phyloP scores from a whole-genome alignment of 2,329 filamentous ascomycete genomes.

The Trichoderma sp. region DNA sequence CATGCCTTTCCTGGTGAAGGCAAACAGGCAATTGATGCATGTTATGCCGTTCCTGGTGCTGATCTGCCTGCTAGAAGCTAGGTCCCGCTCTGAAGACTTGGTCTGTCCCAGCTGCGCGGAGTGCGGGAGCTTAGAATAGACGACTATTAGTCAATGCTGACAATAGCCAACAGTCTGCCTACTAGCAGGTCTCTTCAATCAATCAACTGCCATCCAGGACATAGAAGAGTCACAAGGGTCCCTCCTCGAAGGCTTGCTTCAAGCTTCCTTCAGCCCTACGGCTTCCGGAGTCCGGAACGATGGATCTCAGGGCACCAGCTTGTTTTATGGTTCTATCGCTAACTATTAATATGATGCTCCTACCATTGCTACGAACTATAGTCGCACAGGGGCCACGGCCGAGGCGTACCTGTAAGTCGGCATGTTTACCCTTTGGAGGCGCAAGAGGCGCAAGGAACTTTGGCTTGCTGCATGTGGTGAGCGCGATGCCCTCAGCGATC shows the following conservation, averaged over 20 bases:
- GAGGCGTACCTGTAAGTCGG: background rate
- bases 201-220: background rate
- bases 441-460: background rate
- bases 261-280: constrained; percentile 15
- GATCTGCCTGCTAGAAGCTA: background rate
- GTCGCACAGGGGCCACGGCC: background rate
- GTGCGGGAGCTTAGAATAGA: background rate
- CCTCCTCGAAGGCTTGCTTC: background rate
- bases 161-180: background rate
- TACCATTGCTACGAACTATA: background rate
- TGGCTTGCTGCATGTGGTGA: background rate
- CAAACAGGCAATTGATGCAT: background rate
- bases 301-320: background rate
- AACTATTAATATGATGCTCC: background rate
- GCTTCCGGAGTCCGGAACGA: background rate
- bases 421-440: background rate
- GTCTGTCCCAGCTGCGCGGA: background rate
- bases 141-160: background rate
- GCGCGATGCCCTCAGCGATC: background rate
- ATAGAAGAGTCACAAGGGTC: background rate
- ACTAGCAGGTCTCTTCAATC: background rate
- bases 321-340: background rate
- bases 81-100: background rate
- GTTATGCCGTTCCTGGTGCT: background rate
- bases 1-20: background rate